Evolutionary conservation across 331 rosid genomes (phyloP), one percentile per base, ranked within the genome.

Genomic region (Malus hybrid): DNA sequence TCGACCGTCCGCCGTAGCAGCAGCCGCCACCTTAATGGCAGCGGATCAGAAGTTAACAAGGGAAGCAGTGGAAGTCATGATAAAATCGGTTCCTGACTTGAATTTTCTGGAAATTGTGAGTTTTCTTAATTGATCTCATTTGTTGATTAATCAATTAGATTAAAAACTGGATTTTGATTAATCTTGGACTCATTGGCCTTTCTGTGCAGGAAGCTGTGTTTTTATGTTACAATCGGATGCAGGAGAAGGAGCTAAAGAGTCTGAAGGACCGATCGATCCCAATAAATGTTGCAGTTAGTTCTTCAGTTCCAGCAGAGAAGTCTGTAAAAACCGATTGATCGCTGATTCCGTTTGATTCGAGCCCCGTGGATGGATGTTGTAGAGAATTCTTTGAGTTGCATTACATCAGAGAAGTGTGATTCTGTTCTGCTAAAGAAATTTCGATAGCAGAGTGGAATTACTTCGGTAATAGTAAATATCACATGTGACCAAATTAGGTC

Each of bases 1-100:
- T 80, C 77, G 84, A 67, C 92, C 97, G 5, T 94, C 97, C 55
- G 87, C 65, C 31, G 64, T 94, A 65, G 96, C 99, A 19, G 90
- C 90, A 5, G 91, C 93, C 0, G 93, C 96, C 29, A 86, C 91
- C 28, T 73, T 94, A 80, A 81, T 83, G 82, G 88, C 90, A 65
- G 64, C 79, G 83, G 90, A 86, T 76, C 83, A 79, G 12, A 76
- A 81, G 55, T 81, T 92, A 66, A 83, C 92, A 6, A 76, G 76
- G 65, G 85, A 79, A 70, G 82, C 77, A n/a, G n/a, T 90, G 66
- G 87, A 76, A 79, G 65, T 70, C 81, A 94, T 79, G 83, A 88
- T 90, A 75, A 81, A 70, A 39, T 86, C 86, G 77, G 79, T 87
- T 77, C 77, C 90, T 42, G 89, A 74, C 57, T 74, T 66, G 56